Conservation (phyloP, 2,329 filamentous ascomycete genomes). For the Arthroderma sp. region DNA sequence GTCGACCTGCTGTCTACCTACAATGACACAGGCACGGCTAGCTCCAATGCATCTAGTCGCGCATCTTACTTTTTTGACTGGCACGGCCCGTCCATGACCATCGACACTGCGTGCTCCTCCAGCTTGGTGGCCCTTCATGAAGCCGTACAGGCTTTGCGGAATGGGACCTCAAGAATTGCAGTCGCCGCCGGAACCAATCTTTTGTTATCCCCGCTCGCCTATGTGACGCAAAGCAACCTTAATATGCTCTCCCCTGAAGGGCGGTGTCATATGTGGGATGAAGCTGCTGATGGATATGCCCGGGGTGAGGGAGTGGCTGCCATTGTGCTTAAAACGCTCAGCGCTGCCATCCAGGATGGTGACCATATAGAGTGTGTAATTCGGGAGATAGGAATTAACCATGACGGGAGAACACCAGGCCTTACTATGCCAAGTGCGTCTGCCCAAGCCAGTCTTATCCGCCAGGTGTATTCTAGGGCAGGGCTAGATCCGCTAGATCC, state of each 20-base stretch:
- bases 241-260: slow-evolving; percentile 26
- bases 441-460: slow-evolving; percentile 17
- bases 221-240: slow-evolving; percentile 22
- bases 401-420: slow-evolving; percentile 30
- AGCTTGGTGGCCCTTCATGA: slow-evolving; percentile 10
- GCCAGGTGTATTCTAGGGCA: slow-evolving; percentile 17
- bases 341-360: slow-evolving; percentile 29
- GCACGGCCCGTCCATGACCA: slow-evolving; percentile 12
- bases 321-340: slow-evolving; percentile 31
- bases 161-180: slow-evolving; percentile 11
- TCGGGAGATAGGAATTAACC: slow-evolving; percentile 27
- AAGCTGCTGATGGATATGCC: slow-evolving; percentile 32
- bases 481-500: not conserved
- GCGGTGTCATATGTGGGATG: slow-evolving; percentile 23
- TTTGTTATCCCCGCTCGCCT: too few relatives aligned
- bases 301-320: slow-evolving; percentile 33
- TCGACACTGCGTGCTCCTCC: slow-evolving; percentile 16
- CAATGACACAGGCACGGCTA: too few relatives aligned
- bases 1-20: too few relatives aligned
- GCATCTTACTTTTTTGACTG: slow-evolving; percentile 13
- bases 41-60: slow-evolving; percentile 10
- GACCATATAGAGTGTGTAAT: slow-evolving; percentile 35
- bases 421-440: slow-evolving; percentile 18
- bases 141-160: slow-evolving; percentile 14
- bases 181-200: slow-evolving; percentile 21